phyloP scores from a whole-genome alignment of 1,284 basidiomycete genomes.

The Trametes hirsuta region DNA sequence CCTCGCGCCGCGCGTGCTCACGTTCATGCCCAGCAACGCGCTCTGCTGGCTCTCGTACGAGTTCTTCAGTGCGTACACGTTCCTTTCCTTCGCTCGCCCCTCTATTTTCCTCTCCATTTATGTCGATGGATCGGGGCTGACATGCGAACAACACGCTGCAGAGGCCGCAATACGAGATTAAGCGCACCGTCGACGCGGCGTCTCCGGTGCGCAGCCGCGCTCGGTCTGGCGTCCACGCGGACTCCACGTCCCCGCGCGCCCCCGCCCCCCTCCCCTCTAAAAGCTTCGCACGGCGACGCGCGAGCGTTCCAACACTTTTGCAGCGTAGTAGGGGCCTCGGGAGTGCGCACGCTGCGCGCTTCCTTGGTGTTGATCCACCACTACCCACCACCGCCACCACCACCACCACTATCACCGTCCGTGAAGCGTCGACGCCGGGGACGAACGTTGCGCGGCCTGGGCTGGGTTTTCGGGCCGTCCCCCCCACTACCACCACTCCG shows the following conservation, averaged over 20 bases:
- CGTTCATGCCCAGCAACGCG: constrained; percentile 97
- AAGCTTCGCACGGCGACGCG: too few relatives aligned
- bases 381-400: too few relatives aligned
- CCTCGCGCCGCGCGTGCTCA: constrained; percentile 89
- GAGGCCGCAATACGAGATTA: constrained; percentile 67
- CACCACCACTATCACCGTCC: neutral
- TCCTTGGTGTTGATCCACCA: too few relatives aligned
- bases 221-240: neutral
- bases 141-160: constrained; percentile 32
- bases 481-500: neutral
- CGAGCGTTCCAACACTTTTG: too few relatives aligned
- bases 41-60: constrained; percentile 97
- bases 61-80: constrained; percentile 83
- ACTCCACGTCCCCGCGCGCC: too few relatives aligned
- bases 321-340: too few relatives aligned
- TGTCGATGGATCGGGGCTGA: neutral
- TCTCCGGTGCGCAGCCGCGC: neutral
- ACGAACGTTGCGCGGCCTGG: too few relatives aligned
- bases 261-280: too few relatives aligned
- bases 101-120: neutral
- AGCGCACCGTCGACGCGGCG: neutral
- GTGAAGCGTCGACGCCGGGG: neutral
- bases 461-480: neutral
- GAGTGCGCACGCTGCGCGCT: too few relatives aligned
- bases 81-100: too few relatives aligned